Evolutionary conservation across 1,139 yeast species (phyloP).

Genomic region (Magnusiomyces paraingens): DNA sequence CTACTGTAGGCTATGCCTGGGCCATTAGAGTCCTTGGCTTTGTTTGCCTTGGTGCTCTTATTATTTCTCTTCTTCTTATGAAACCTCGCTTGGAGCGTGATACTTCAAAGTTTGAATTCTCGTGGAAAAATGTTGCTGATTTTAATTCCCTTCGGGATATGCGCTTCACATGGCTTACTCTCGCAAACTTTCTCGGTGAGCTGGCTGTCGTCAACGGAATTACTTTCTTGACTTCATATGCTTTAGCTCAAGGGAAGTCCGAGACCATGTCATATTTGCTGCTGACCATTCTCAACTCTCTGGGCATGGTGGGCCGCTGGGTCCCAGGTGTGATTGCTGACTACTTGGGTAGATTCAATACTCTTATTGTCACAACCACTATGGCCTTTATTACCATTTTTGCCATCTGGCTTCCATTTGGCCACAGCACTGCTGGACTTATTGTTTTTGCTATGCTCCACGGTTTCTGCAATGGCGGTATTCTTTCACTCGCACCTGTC

Average conservation of each 20-base stretch:
- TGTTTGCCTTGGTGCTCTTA: slow-evolving; percentile 33
- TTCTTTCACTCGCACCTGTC: slow-evolving; percentile 43
- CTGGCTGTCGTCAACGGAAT: slow-evolving; percentile 47
- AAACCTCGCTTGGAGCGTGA: slow-evolving; percentile 23
- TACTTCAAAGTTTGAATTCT: not conserved
- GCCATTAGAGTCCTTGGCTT: slow-evolving; percentile 47
- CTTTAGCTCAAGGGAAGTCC: slow-evolving; percentile 48
- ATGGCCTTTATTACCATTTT: slow-evolving; percentile 29
- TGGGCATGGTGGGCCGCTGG: slow-evolving; percentile 55
- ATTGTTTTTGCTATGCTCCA: slow-evolving; percentile 44
- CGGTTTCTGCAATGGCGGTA: slow-evolving; percentile 49
- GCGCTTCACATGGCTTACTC: slow-evolving; percentile 37
- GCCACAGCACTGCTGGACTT: slow-evolving; percentile 33
- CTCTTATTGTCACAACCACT: slow-evolving; percentile 39
- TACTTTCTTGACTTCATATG: slow-evolving; percentile 53
- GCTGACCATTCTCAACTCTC: slow-evolving; percentile 46
- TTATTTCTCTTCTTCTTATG: slow-evolving; percentile 35
- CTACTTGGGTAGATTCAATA: slow-evolving; percentile 39
- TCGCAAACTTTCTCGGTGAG: slow-evolving; percentile 49
- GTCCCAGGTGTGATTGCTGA: not conserved
- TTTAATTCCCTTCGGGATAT: slow-evolving; percentile 37
- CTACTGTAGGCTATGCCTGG: slow-evolving; percentile 52
- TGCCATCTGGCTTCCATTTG: slow-evolving; percentile 51
- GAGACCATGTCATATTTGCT: slow-evolving; percentile 46
- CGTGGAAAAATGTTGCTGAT: slow-evolving; percentile 18